These are phyloP conservation scores for Pseudocercospora crystallina DNA, from an alignment of 2,329 filamentous ascomycete genomes.

Conservation along the genomic window DNA sequence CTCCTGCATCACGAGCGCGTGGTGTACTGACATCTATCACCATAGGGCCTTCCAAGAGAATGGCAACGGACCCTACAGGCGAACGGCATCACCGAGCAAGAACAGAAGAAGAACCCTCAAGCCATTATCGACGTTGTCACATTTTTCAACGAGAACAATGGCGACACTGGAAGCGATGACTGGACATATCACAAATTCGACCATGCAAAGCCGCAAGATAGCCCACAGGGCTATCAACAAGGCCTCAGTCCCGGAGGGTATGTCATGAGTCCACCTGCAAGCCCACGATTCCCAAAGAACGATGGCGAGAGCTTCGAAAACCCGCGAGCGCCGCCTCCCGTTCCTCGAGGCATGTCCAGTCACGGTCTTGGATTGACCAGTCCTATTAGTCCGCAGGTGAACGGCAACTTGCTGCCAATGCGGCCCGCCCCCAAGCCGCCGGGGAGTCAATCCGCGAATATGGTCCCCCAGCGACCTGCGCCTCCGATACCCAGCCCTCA, in stretches of 20 bases:
- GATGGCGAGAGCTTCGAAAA: constrained; percentile 96
- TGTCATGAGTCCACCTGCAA: constrained; percentile 74
- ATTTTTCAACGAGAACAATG: constrained; percentile 91
- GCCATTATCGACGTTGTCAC: constrained; percentile 93
- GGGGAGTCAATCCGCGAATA: constrained; percentile 43
- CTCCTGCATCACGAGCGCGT: neutral
- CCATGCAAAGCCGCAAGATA: constrained; percentile 66
- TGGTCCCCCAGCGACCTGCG: constrained; percentile 46
- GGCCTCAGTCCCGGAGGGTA: constrained; percentile 39
- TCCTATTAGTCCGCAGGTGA: constrained; percentile 41
- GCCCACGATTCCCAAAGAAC: constrained; percentile 84
- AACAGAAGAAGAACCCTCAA: constrained; percentile 92
- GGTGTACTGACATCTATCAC: constrained; percentile 3
- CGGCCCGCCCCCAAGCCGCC: constrained; percentile 85
- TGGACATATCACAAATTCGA: constrained; percentile 96
- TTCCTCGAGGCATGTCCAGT: constrained; percentile 57
- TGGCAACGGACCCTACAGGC: constrained; percentile 96
- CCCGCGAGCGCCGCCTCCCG: constrained; percentile 85
- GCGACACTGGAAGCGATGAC: constrained; percentile 76
- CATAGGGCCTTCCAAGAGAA: constrained; percentile 83
- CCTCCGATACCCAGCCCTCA: constrained; percentile 51
- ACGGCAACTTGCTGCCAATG: constrained; percentile 66
- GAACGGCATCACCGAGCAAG: constrained; percentile 93
- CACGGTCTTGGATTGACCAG: constrained; percentile 45
- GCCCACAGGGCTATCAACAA: constrained; percentile 33